Conservation (phyloP, 1,284 basidiomycete genomes). For the Trichosporon ovoides region DNA sequence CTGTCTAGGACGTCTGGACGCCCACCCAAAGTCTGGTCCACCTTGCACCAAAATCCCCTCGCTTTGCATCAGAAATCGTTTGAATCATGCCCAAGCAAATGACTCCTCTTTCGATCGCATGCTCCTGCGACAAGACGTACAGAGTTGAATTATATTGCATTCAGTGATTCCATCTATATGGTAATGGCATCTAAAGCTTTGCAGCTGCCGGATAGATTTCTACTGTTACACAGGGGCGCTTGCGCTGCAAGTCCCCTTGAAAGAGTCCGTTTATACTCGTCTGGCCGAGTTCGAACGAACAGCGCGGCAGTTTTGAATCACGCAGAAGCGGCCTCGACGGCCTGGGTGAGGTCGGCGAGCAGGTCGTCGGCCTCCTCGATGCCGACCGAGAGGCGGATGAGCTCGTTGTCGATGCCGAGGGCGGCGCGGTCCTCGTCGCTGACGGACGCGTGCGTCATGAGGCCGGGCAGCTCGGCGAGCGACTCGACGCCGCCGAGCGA, state of each 20-base stretch:
- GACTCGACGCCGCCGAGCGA: conserved; percentile 87
- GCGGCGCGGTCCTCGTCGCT: conserved; percentile 49
- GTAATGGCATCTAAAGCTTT: neutral
- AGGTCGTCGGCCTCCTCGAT: conserved; percentile 83
- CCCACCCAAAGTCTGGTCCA: too few species aligned
- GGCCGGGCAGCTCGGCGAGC: conserved; percentile 73
- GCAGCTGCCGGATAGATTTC: neutral
- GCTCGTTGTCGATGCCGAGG: conserved; percentile 73
- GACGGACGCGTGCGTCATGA: conserved; percentile 60
- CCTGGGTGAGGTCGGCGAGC: conserved; percentile 66
- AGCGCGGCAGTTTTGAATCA: neutral
- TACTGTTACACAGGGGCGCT: neutral
- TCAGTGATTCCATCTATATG: neutral
- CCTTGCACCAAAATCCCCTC: too few species aligned
- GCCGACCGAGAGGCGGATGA: conserved; percentile 80
- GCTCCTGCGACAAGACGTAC: neutral
- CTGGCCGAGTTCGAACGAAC: conserved; percentile 1
- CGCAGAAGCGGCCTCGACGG: conserved; percentile 52
- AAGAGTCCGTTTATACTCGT: conserved; percentile 1
- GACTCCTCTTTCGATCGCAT: neutral
- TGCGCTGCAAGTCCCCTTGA: neutral
- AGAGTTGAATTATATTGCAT: neutral
- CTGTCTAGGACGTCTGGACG: too few species aligned
- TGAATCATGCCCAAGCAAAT: neutral
- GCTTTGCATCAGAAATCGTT: too few species aligned